Base-by-base conservation (phyloP, 805 yeast genomes). In the Lachancea mirantina region DNA sequence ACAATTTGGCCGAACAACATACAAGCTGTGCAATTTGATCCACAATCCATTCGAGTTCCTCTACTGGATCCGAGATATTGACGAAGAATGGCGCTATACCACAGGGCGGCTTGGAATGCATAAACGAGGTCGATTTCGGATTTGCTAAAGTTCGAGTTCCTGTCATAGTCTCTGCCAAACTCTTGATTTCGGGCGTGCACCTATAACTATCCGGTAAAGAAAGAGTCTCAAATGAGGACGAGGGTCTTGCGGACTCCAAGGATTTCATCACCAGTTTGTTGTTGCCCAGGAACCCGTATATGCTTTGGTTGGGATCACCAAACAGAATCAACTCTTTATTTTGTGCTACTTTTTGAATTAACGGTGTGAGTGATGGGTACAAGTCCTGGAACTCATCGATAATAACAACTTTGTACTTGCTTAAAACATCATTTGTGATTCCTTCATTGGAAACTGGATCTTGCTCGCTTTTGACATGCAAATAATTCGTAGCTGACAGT, bases 361-460 rank as follows among this genome's bases (percentile, higher is more conserved):
- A 49, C 13, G 64, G 62, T 16, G 72, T 45, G 14, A 79, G 55
- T 7, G 62, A 63, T 0, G 70, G 68, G 40, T 76, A 72, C 49
- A 80, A 64, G 52, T 82, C 89, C 49, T 82, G 89, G 46, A 76
- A 77, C 49, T 82, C 89, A 56, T 82, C 89, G 8, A 81, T 75
- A 1, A 82, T 52, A 0, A 78, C 63, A 2, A 65, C 59, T 31
- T 64, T 64, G 41, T 55, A 58, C 4, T 47, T 39, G 6, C 40
- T 19, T 14, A 37, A 34, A 5, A 51, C 17, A 19, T 32, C 36
- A 2, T 22, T 14, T 4, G 49, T 44, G 10, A 28, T 19, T 5
- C 28, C n/a, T n/a, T n/a, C n/a, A n/a, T n/a, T n/a, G n/a, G n/a
- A n/a, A n/a, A n/a, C n/a, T n/a, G n/a, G n/a, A n/a, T n/a, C n/a